phyloP scores from a whole-genome alignment of 352 stramenopile genomes.

The Phytophthora pistaciae region DNA sequence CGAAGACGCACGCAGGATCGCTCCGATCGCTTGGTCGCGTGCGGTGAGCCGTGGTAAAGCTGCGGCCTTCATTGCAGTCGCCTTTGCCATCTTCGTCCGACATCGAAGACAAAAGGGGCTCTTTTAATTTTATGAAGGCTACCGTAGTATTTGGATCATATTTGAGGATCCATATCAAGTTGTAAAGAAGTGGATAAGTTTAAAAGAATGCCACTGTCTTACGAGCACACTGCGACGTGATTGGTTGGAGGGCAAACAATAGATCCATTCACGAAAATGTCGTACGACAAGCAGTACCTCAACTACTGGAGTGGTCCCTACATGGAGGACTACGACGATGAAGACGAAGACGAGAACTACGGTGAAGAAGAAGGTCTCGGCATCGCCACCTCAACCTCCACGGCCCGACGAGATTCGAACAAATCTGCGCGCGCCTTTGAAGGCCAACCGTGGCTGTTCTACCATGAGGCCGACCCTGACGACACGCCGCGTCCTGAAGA shows the following conservation, averaged over 20 bases:
- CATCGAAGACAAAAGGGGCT: too few species aligned
- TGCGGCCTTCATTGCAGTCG: too few species aligned
- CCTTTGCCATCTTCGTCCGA: too few species aligned
- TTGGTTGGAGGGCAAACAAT: too few species aligned
- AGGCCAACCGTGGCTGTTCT: background rate
- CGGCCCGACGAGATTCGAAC: background rate
- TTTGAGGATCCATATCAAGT: too few species aligned
- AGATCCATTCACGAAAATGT: background rate
- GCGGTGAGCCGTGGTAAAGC: too few species aligned
- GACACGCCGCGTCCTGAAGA: background rate
- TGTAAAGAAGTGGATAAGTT: too few species aligned
- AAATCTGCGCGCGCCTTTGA: background rate
- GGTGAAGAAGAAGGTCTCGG: background rate
- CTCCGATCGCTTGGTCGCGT: too few species aligned
- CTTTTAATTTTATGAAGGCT: too few species aligned
- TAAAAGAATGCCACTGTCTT: too few species aligned
- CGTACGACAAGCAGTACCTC: background rate
- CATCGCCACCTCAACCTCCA: background rate
- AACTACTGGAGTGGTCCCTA: background rate
- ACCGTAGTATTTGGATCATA: too few species aligned
- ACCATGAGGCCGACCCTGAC: background rate
- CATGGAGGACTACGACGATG: background rate
- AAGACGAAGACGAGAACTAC: background rate
- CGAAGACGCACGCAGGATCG: background rate
- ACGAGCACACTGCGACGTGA: too few species aligned